Evolutionary conservation across 352 stramenopile species (phyloP).

Genomic region (Phytophthora foliorum): DNA sequence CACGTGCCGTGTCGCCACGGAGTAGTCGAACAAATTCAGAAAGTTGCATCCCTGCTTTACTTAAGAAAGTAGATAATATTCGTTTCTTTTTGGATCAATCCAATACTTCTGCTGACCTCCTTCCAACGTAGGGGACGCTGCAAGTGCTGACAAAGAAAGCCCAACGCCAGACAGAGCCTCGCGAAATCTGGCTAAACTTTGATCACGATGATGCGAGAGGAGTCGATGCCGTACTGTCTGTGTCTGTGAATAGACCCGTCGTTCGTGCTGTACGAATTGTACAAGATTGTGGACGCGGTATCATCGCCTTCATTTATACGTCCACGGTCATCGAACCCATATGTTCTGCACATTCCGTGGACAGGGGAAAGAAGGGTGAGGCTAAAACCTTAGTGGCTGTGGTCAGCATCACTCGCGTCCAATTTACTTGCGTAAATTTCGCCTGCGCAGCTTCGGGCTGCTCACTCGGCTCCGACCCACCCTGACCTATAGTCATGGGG

Average conservation of each 20-base stretch:
- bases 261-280: not conserved
- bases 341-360: no score
- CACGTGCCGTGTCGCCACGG: constrained; percentile 8
- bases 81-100: constrained; percentile 14
- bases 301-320: not conserved
- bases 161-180: not conserved
- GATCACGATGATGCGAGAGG: not conserved
- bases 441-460: not conserved
- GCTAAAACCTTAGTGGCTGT: not conserved
- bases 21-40: constrained; percentile 20
- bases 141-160: not conserved
- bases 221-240: not conserved
- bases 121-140: not conserved
- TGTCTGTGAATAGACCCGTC: not conserved
- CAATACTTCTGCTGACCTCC: not conserved
- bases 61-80: constrained; percentile 14
- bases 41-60: constrained; percentile 4
- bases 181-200: not conserved
- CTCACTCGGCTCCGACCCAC: not conserved
- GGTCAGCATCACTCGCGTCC: not conserved
- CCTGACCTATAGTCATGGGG: constrained; percentile 1
- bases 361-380: no score
- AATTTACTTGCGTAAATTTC: not conserved
- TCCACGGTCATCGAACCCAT: no score
- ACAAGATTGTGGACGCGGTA: not conserved